phyloP scores from a whole-genome alignment of 805 yeast genomes.

The Wickerhamiella galacta region DNA sequence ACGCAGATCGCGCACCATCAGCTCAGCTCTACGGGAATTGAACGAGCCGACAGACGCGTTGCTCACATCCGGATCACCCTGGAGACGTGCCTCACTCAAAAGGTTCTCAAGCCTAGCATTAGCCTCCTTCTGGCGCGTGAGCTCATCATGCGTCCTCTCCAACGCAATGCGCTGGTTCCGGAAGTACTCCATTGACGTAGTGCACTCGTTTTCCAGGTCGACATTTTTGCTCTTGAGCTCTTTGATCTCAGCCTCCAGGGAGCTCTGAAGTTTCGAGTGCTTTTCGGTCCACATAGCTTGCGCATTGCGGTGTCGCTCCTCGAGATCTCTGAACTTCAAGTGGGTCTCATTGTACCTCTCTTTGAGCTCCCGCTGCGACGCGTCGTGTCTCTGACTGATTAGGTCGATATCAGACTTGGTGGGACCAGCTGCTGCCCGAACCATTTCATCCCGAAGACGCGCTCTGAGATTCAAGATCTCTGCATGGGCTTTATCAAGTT shows the following conservation, averaged over 20 bases:
- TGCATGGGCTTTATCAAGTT: constrained; percentile 18
- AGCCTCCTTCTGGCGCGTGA: constrained; percentile 39
- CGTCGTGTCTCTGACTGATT: constrained; percentile 7
- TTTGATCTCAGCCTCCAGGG: constrained; percentile 23
- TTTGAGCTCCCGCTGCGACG: constrained; percentile 7
- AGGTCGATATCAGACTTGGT: constrained; percentile 13
- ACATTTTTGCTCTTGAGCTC: constrained; percentile 21
- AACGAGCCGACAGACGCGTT: constrained; percentile 19
- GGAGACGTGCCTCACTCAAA: constrained; percentile 49
- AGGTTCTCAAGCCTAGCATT: constrained; percentile 44
- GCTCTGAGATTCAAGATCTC: too few species aligned
- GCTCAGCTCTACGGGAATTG: constrained; percentile 38
- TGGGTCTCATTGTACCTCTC: constrained; percentile 6
- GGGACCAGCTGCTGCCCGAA: too few species aligned
- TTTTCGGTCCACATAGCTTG: background rate
- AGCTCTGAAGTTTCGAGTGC: constrained; percentile 1
- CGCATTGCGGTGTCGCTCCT: background rate
- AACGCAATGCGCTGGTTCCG: constrained; percentile 63
- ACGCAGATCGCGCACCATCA: constrained; percentile 65
- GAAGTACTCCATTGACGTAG: constrained; percentile 53
- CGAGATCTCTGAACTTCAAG: background rate
- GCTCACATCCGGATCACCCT: constrained; percentile 20
- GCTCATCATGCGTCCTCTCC: constrained; percentile 54
- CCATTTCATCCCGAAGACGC: constrained; percentile 11
- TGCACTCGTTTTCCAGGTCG: constrained; percentile 48